A percentile compares a stretch with the other conserved stretches of the same genome.
Evolutionary conservation across 225 moss, liverwort and hornwort species (phyloP).

Genomic region (Anthoceros angustus): DNA sequence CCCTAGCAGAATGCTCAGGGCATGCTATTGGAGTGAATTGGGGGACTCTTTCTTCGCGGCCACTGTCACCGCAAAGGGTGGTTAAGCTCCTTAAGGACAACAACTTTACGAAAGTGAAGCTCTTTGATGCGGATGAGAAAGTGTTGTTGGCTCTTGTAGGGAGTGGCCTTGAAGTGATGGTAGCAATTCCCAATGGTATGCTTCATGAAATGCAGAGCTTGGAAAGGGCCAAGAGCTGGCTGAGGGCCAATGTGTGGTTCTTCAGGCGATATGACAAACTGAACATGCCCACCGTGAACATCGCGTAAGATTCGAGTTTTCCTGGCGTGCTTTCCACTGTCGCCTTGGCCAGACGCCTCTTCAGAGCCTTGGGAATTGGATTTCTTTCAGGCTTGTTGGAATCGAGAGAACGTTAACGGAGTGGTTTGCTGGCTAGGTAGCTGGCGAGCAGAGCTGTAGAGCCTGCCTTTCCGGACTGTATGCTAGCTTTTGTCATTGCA

Average conservation of each 20-base stretch:
- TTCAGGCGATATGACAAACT: too few species aligned
- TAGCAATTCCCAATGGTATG: slow-evolving; percentile 66
- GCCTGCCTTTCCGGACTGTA: too few species aligned
- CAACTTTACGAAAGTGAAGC: slow-evolving; percentile 56
- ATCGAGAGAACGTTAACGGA: too few species aligned
- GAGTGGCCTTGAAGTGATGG: slow-evolving; percentile 68
- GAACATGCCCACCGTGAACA: background rate
- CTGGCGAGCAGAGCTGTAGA: too few species aligned
- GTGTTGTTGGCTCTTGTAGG: slow-evolving; percentile 51
- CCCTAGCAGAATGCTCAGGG: background rate
- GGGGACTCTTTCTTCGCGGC: slow-evolving; percentile 71
- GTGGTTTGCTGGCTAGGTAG: too few species aligned
- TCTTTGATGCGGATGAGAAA: slow-evolving; percentile 60
- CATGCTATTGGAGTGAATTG: slow-evolving; percentile 63
- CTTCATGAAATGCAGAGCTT: slow-evolving; percentile 19
- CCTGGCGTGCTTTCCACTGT: background rate
- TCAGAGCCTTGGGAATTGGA: background rate
- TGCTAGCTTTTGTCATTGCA: too few species aligned
- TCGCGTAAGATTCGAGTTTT: background rate
- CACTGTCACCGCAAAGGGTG: slow-evolving; percentile 42
- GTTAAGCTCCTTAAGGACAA: too few species aligned
- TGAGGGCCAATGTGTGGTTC: background rate
- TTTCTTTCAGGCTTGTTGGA: background rate
- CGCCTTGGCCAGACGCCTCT: too few species aligned
- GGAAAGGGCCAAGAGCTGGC: background rate